These are phyloP conservation scores for Xerocomellus amylosporus DNA, from an alignment of 768 basidiomycete species.

Conservation along the genomic window DNA sequence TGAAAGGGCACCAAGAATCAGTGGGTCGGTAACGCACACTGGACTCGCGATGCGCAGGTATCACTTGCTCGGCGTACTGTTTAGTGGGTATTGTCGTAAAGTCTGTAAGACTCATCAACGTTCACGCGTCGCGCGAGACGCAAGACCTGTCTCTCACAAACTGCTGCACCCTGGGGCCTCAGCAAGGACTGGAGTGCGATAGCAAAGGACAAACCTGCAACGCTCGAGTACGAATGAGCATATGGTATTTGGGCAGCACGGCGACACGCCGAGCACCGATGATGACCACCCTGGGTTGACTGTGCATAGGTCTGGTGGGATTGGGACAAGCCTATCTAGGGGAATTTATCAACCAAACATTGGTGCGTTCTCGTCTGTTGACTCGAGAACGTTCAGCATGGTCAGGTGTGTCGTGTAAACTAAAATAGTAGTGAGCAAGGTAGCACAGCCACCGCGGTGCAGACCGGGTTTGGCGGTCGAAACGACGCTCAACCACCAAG, in stretches of 20 bases:
- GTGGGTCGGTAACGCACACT: neutral
- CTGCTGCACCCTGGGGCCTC: conserved; percentile 6
- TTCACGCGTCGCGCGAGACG: too few species aligned
- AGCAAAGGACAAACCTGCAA: conserved; percentile 43
- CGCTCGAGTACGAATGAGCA: conserved; percentile 22
- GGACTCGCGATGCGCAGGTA: conserved; percentile 50
- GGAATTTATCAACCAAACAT: too few species aligned
- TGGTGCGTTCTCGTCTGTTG: too few species aligned
- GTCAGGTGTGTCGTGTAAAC: too few species aligned
- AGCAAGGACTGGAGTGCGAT: conserved; percentile 37
- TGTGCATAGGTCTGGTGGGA: too few species aligned
- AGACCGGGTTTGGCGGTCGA: conserved; percentile 1
- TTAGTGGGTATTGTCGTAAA: conserved; percentile 45
- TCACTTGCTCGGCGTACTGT: conserved; percentile 50
- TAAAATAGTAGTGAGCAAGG: too few species aligned
- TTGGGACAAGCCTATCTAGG: too few species aligned
- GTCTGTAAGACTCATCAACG: conserved; percentile 26
- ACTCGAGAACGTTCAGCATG: neutral
- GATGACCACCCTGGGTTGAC: too few species aligned
- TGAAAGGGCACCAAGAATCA: conserved; percentile 14
- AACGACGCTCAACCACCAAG: neutral
- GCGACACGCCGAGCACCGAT: too few species aligned
- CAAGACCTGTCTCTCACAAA: conserved; percentile 5
- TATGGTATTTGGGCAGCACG: neutral
- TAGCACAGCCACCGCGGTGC: conserved; percentile 24